These are phyloP conservation scores for Bruguiera sexangula DNA, from an alignment of 345 rosid genomes.

Conservation along the genomic window DNA sequence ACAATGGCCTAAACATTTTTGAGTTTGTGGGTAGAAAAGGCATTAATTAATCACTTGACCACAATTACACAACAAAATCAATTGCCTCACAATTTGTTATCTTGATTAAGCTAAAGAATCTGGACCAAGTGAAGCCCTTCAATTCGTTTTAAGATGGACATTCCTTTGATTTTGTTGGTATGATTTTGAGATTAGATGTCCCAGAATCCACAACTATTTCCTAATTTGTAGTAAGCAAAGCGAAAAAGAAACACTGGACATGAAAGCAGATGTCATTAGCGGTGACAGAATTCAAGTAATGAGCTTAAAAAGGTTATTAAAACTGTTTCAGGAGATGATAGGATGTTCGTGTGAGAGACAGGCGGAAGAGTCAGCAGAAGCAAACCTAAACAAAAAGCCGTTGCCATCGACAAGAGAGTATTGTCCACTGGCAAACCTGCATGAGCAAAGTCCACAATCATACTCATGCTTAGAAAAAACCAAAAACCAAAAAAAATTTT, in stretches of 20 bases:
- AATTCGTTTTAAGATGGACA: too few relatives aligned
- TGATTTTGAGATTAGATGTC: too few relatives aligned
- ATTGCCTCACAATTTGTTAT: constrained; percentile 1
- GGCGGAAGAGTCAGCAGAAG: constrained; percentile 6
- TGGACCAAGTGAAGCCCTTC: too few relatives aligned
- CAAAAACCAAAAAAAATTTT: too few relatives aligned
- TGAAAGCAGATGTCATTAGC: too few relatives aligned
- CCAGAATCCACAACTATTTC: background rate
- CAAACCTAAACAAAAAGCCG: constrained; percentile 47
- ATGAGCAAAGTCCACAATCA: constrained; percentile 19
- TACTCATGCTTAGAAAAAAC: background rate
- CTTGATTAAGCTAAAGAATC: background rate
- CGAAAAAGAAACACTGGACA: constrained; percentile 1
- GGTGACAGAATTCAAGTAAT: too few relatives aligned
- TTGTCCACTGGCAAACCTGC: constrained; percentile 47
- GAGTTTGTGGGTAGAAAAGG: background rate
- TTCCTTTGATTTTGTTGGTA: too few relatives aligned
- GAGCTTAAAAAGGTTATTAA: background rate
- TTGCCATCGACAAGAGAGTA: constrained; percentile 29
- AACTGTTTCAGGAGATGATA: too few relatives aligned
- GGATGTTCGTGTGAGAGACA: background rate
- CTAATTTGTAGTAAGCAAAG: too few relatives aligned
- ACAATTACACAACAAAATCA: background rate
- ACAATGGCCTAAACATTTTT: background rate
- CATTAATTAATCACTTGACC: background rate